Percentiles rank a stretch among this genome's conserved stretches.
phyloP scores from a whole-genome alignment of 768 basidiomycete species.

The Lentinula edodes region DNA sequence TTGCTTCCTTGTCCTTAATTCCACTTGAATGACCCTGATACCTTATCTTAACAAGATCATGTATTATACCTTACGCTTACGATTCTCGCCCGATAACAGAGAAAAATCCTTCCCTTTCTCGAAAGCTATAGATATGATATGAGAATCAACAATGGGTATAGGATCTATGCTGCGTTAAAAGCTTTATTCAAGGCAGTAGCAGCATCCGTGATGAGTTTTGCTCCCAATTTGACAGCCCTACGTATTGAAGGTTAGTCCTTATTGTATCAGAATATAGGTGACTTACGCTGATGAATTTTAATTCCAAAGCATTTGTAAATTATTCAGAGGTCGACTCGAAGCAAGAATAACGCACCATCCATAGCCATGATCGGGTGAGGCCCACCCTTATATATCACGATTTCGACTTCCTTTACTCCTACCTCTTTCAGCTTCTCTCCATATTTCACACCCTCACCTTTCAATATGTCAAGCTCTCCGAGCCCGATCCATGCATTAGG shows the following conservation, averaged over 20 bases:
- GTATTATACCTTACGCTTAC: not conserved
- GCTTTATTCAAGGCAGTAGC: slow-evolving; percentile 26
- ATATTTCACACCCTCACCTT: slow-evolving; percentile 62
- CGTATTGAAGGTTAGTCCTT: slow-evolving; percentile 1
- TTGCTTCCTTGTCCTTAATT: not conserved
- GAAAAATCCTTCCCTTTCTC: not conserved
- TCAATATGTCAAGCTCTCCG: slow-evolving; percentile 60
- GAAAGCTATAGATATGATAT: not conserved
- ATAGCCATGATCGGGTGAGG: slow-evolving; percentile 74
- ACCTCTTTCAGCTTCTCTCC: slow-evolving; percentile 47
- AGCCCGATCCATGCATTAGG: slow-evolving; percentile 62
- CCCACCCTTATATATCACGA: slow-evolving; percentile 53
- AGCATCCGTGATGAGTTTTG: slow-evolving; percentile 31
- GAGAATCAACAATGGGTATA: not conserved
- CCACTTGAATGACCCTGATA: not conserved
- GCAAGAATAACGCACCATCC: slow-evolving; percentile 45
- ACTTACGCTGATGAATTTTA: slow-evolving; percentile 17
- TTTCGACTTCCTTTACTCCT: slow-evolving; percentile 46
- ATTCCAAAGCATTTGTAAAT: not conserved
- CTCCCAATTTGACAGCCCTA: slow-evolving; percentile 25
- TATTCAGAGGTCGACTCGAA: not conserved
- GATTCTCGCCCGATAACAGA: not conserved
- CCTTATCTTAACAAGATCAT: not conserved
- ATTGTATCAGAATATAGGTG: not conserved
- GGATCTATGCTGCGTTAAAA: slow-evolving; percentile 10